These are phyloP conservation scores for Secale cereale DNA, from an alignment of 176 grass and related monocot species.

Conservation along the genomic window DNA sequence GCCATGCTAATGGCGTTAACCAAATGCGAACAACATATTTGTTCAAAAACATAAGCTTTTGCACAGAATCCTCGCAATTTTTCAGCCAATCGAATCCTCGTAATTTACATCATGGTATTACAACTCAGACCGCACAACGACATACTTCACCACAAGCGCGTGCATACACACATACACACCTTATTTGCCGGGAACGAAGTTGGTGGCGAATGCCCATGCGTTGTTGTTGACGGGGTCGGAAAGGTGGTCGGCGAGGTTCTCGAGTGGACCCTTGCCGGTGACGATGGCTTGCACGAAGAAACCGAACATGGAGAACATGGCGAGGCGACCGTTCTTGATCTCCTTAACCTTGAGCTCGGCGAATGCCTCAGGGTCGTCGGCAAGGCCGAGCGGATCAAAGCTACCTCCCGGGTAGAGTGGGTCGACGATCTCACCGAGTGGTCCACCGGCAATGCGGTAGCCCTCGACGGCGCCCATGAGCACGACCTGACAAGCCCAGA, in stretches of 20 bases:
- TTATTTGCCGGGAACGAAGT: slow-evolving; percentile 77
- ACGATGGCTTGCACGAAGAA: slow-evolving; percentile 92
- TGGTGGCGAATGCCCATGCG: slow-evolving; percentile 82
- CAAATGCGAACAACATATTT: too few species aligned
- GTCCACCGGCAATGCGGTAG: background rate
- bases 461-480: background rate
- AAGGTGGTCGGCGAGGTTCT: slow-evolving; percentile 83
- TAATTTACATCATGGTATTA: background rate
- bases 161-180: too few species aligned
- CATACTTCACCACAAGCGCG: background rate
- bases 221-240: slow-evolving; percentile 90
- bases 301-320: slow-evolving; percentile 94
- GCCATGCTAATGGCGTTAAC: too few species aligned
- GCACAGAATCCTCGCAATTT: background rate
- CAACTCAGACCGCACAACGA: background rate
- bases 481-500: background rate
- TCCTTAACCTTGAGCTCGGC: slow-evolving; percentile 85
- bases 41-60: background rate
- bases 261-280: slow-evolving; percentile 75
- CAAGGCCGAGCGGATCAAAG: slow-evolving; percentile 61
- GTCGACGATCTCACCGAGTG: slow-evolving; percentile 49
- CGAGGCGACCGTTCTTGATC: slow-evolving; percentile 85
- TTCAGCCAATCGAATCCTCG: background rate
- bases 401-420: slow-evolving; percentile 56
- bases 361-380: slow-evolving; percentile 57